Evolutionary conservation across 78 protist genomes (phyloP).

Genomic region (slime mould (Dictyostelium discoideum)): DNA sequence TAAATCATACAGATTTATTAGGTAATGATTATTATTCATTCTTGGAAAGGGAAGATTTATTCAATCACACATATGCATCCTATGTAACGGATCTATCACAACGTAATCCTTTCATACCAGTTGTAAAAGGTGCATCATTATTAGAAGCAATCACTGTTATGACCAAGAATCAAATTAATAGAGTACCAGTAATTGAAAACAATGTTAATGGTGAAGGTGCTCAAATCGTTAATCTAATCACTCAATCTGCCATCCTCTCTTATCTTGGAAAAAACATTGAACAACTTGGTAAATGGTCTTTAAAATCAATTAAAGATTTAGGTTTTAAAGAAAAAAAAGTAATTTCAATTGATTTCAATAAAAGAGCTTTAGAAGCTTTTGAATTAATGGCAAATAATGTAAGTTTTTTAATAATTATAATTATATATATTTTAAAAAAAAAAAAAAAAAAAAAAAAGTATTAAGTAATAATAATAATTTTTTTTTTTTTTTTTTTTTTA

Average conservation of each 20-base stretch:
- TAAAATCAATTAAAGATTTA: conserved; percentile 38
- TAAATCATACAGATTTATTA: conserved; percentile 64
- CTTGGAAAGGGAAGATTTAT: conserved; percentile 67
- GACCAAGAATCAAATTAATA: conserved; percentile 53
- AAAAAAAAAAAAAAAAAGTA: not conserved
- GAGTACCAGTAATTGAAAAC: conserved; percentile 61
- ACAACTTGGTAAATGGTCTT: conserved; percentile 45
- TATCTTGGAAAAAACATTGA: conserved; percentile 47
- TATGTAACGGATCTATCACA: conserved; percentile 59
- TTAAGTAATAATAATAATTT: too few relatives aligned
- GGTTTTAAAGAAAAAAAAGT: conserved; percentile 67
- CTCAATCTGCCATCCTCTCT: conserved; percentile 59
- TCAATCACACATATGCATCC: conserved; percentile 47
- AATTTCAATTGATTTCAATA: conserved; percentile 30
- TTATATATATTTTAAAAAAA: too few relatives aligned
- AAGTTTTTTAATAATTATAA: not conserved
- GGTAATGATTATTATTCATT: conserved; percentile 74
- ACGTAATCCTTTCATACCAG: conserved; percentile 72
- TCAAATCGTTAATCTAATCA: conserved; percentile 27
- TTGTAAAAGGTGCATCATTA: conserved; percentile 66
- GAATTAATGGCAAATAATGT: conserved; percentile 59
- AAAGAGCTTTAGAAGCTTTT: conserved; percentile 74
- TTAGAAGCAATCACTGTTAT: conserved; percentile 74
- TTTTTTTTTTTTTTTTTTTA: not conserved
- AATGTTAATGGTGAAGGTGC: conserved; percentile 26